Conservation (phyloP, 352 stramenopile species). For the Phytophthora aleatoria region DNA sequence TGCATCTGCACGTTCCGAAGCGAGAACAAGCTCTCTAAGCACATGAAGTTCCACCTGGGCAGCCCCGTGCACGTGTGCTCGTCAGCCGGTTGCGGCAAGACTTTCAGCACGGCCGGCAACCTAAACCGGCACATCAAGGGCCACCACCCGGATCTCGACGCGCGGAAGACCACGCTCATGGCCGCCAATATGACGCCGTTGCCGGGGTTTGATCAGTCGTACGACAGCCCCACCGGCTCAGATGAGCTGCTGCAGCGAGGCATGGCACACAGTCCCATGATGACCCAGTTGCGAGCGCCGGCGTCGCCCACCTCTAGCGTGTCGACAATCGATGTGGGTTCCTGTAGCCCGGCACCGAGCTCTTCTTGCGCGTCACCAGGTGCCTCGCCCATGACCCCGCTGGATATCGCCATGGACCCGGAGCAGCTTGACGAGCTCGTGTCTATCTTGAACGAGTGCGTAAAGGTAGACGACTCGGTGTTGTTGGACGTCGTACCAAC, state of each 20-base stretch:
- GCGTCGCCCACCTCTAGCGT: conserved; percentile 18
- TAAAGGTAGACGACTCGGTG: conserved; percentile 22
- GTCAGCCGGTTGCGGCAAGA: conserved; percentile 53
- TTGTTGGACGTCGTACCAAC: conserved; percentile 1
- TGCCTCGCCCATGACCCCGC: conserved; percentile 7
- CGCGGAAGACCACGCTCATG: conserved; percentile 29
- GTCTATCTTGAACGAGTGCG: conserved; percentile 41
- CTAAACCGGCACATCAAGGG: conserved; percentile 65
- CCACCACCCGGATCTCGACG: conserved; percentile 47
- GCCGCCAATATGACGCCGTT: conserved; percentile 12
- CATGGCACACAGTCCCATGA: conserved; percentile 2
- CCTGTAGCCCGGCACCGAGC: conserved; percentile 17
- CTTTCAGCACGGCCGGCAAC: conserved; percentile 66
- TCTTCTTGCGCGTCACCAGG: conserved; percentile 23
- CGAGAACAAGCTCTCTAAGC: conserved; percentile 65
- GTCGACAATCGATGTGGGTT: conserved; percentile 16
- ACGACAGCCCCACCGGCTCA: conserved; percentile 35
- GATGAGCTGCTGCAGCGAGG: conserved; percentile 23
- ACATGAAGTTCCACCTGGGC: conserved; percentile 70
- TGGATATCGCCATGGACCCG: conserved; percentile 26
- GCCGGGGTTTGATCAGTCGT: conserved; percentile 17
- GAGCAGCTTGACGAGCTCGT: conserved; percentile 48
- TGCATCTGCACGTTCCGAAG: conserved; percentile 62
- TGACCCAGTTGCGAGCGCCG: conserved; percentile 7
- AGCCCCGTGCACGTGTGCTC: conserved; percentile 50